These are phyloP conservation scores for Trichoderma sp. DNA, from an alignment of 2,329 filamentous ascomycete genomes.

Conservation along the genomic window DNA sequence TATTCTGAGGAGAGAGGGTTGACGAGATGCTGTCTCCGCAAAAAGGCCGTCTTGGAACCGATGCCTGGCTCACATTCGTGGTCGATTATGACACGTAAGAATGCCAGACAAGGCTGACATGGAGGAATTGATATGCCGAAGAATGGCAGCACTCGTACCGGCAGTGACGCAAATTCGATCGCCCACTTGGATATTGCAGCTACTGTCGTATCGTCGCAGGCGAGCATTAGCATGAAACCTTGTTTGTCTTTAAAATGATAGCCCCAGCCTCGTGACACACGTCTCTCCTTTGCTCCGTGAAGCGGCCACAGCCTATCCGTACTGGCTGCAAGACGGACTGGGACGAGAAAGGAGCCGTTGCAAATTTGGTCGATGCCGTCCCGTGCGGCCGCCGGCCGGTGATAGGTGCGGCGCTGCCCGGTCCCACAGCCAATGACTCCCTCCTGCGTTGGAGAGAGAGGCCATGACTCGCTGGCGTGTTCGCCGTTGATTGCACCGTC, in stretches of 20 bases:
- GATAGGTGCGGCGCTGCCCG: slow-evolving; percentile 7
- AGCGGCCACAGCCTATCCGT: not conserved
- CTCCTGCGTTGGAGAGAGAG: not conserved
- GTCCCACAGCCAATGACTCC: slow-evolving; percentile 16
- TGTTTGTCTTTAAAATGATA: not conserved
- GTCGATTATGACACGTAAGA: slow-evolving; percentile 68
- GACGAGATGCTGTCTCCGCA: slow-evolving; percentile 74
- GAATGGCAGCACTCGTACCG: not conserved
- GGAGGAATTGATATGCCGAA: slow-evolving; percentile 54
- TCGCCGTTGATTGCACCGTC: not conserved
- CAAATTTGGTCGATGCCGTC: slow-evolving; percentile 4
- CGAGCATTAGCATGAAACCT: not conserved
- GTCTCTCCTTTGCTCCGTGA: not conserved
- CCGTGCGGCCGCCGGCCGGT: slow-evolving; percentile 16
- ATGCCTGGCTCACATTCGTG: slow-evolving; percentile 34
- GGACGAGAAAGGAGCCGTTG: not conserved
- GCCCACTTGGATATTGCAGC: not conserved
- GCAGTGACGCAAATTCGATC: not conserved
- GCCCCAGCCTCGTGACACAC: not conserved
- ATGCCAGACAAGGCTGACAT: slow-evolving; percentile 60
- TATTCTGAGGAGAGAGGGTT: slow-evolving; percentile 77
- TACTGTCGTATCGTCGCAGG: not conserved
- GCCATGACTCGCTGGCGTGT: slow-evolving; percentile 11
- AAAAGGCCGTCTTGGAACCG: slow-evolving; percentile 78
- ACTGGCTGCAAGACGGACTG: not conserved